Evolutionary conservation across 2,329 filamentous ascomycete genomes (phyloP), one percentile per base, ranked within the genome.

Genomic region (Neonectria hederae): DNA sequence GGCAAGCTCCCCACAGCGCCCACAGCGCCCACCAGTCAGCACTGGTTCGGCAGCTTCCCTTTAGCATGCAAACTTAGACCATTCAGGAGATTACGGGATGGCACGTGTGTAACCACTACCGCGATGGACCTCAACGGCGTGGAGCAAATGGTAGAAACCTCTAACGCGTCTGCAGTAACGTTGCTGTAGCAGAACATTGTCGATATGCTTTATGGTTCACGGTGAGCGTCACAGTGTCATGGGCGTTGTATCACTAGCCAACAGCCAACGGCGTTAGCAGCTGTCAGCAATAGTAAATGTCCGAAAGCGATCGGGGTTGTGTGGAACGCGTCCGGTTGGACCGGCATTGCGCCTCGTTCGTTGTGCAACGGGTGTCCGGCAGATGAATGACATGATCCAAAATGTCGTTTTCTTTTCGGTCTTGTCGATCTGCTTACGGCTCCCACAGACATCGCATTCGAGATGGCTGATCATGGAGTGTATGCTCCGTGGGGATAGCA

Each of bases 231-330:
- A 55, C 22, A 43, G 45, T 38, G 14, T 42, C 26, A 54, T 49
- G 54, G 28, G 42, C 35, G 55, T 24, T 42, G 24, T 24, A 7
- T 58, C 19, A 17, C 58, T 32, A 35, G 43, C 26, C 51, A 24
- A 32, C 40, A 35, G 43, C 26, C 51, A 24, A 32, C 40, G 28
- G 32, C 32, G 21, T 51, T 63, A 45, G 51, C 51, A 54, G 49
- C 61, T 63, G 55, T 55, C 54, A 62, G n/a, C 35, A n/a, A 19
- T 19, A 51, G 55, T 63, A 63, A 63, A 59, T 59, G 38, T 48
- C 60, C 49, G 54, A 63, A 51, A 28, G 14, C 19, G 42, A 45
- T 59, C n/a, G 43, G 51, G 32, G 35, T 52, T 40, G 51, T 35
- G 42, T 59, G 57, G 52, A 60, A 30, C 51, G 26, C 10, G 55